phyloP scores from a whole-genome alignment of 75 land plant species.

The Sequoiadendron giganteum region DNA sequence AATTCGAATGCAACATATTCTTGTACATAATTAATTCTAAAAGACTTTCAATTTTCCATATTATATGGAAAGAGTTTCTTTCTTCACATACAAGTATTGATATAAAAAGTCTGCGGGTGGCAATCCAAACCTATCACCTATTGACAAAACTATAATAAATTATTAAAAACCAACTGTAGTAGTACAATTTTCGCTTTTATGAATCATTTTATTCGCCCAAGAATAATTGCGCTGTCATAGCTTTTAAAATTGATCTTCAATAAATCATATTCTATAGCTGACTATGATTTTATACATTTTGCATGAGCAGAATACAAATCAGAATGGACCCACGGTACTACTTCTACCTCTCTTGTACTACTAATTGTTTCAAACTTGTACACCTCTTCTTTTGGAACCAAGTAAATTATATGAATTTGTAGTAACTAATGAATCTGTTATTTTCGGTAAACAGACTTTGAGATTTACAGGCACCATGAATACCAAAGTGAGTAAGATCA shows the following conservation, averaged over 20 bases:
- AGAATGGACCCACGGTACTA: background rate
- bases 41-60: too few relatives aligned
- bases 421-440: background rate
- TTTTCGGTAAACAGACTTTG: constrained; percentile 37
- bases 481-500: constrained; percentile 36
- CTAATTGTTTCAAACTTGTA: background rate
- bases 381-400: background rate
- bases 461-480: constrained; percentile 28
- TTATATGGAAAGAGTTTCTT: too few relatives aligned
- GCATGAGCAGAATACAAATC: background rate
- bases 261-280: background rate
- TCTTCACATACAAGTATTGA: too few relatives aligned
- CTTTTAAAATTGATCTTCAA: background rate
- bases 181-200: too few relatives aligned
- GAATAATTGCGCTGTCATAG: too few relatives aligned
- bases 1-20: background rate
- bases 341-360: background rate
- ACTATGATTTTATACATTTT: background rate
- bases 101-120: too few relatives aligned
- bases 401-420: background rate
- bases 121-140: too few relatives aligned
- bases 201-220: too few relatives aligned
- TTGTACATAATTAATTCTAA: too few relatives aligned
- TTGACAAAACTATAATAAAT: too few relatives aligned
- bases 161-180: too few relatives aligned